Conservation (phyloP, 2,329 filamentous ascomycete genomes). For the Fusarium nurragi region DNA sequence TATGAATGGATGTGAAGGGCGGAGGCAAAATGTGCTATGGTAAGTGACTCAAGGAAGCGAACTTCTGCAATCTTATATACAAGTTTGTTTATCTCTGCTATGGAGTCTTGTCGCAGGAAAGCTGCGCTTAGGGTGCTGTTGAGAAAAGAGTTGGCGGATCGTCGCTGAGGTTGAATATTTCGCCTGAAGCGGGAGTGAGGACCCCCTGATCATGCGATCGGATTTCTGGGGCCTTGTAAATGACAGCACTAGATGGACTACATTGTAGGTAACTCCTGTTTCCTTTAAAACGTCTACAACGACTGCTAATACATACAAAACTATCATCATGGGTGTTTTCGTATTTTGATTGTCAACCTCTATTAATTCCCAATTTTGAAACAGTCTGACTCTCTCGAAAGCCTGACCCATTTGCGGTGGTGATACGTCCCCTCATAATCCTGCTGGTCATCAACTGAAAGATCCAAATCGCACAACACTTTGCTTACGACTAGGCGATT, state of each 20-base stretch:
- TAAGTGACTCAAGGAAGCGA: not conserved
- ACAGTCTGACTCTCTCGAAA: no score
- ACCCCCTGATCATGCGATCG: constrained; percentile 6
- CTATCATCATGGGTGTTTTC: no score
- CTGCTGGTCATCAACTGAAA: no score
- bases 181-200: constrained; percentile 13
- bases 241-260: not conserved
- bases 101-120: not conserved
- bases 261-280: not conserved
- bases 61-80: not conserved
- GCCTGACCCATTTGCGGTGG: no score
- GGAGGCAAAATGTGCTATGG: not conserved
- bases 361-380: no score
- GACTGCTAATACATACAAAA: not conserved
- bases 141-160: constrained; percentile 16
- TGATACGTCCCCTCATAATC: no score
- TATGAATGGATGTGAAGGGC: not conserved
- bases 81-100: not conserved
- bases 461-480: no score
- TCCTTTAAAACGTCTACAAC: not conserved
- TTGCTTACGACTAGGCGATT: no score
- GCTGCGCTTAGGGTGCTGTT: not conserved
- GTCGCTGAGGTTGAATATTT: constrained; percentile 10
- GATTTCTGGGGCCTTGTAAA: constrained; percentile 22
- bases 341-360: no score